Conservation (phyloP, 495 filamentous ascomycete genomes). For the Tetracladium setigerum region DNA sequence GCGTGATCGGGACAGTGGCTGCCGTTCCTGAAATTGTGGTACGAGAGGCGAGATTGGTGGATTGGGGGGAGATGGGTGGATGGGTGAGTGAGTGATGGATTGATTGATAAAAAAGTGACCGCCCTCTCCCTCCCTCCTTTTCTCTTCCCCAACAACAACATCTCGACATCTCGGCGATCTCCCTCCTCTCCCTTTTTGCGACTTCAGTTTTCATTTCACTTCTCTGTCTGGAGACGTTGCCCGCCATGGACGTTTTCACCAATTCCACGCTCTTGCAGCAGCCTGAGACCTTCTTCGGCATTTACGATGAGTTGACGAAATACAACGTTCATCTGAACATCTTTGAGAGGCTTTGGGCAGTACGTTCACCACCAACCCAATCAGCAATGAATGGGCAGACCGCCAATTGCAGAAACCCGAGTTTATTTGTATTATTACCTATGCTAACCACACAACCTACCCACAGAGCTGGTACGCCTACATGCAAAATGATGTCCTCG, state of each 20-base stretch:
- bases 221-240: background rate
- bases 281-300: slow-evolving; percentile 63
- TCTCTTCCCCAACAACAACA: too few species aligned
- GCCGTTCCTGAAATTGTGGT: slow-evolving; percentile 2
- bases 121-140: too few species aligned
- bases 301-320: slow-evolving; percentile 80
- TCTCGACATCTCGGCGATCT: background rate
- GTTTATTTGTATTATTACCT: too few species aligned
- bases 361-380: slow-evolving; percentile 49
- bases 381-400: background rate
- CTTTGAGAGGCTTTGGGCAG: slow-evolving; percentile 80
- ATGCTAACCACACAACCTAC: slow-evolving; percentile 17
- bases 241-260: slow-evolving; percentile 13
- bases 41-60: background rate
- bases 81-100: too few species aligned
- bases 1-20: background rate
- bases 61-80: too few species aligned
- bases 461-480: slow-evolving; percentile 78
- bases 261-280: slow-evolving; percentile 23
- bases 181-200: background rate
- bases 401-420: background rate
- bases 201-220: background rate
- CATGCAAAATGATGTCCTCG: slow-evolving; percentile 95
- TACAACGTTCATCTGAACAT: slow-evolving; percentile 84
- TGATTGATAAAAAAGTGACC: too few species aligned